Evolutionary conservation across 129 eudicot genomes (phyloP).

Genomic region (Sambucus nigra): DNA sequence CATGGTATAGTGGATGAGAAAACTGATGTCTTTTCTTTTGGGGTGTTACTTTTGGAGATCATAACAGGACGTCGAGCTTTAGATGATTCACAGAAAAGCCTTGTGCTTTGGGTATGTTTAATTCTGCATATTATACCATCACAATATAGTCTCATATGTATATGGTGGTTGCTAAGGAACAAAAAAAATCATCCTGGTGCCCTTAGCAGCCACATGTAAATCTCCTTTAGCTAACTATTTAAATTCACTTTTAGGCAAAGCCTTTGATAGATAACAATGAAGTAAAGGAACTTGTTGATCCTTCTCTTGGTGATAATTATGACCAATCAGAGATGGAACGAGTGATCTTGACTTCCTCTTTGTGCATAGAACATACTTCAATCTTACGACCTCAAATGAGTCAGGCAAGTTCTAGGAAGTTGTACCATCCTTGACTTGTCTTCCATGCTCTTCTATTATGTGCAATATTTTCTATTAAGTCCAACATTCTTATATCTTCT

Average conservation of each 20-base stretch:
- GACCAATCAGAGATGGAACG: constrained; percentile 46
- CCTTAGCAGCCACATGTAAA: neutral
- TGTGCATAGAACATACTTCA: constrained; percentile 49
- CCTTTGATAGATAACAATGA: constrained; percentile 44
- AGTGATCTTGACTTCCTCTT: constrained; percentile 47
- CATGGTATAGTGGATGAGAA: constrained; percentile 83
- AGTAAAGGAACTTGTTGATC: constrained; percentile 48
- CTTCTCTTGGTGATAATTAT: constrained; percentile 44
- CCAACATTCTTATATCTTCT: no score
- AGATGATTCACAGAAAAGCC: constrained; percentile 53
- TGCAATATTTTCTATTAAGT: no score
- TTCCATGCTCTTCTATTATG: no score
- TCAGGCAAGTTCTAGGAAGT: constrained; percentile 42
- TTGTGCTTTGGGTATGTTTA: constrained; percentile 58
- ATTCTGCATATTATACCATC: neutral
- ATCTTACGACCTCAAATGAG: constrained; percentile 65
- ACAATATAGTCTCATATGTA: neutral
- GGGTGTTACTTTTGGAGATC: constrained; percentile 70
- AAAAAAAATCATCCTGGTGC: no score
- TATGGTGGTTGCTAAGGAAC: no score
- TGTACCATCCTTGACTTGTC: no score
- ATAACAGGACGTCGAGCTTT: constrained; percentile 63
- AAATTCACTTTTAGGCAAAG: constrained; percentile 41
- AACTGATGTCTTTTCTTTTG: constrained; percentile 63
- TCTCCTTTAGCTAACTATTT: neutral